Percentiles rank a stretch among this genome's conserved stretches.
These are phyloP conservation scores for Cytospora chrysosperma DNA, from an alignment of 2,329 filamentous ascomycete genomes.

Conservation along the genomic window DNA sequence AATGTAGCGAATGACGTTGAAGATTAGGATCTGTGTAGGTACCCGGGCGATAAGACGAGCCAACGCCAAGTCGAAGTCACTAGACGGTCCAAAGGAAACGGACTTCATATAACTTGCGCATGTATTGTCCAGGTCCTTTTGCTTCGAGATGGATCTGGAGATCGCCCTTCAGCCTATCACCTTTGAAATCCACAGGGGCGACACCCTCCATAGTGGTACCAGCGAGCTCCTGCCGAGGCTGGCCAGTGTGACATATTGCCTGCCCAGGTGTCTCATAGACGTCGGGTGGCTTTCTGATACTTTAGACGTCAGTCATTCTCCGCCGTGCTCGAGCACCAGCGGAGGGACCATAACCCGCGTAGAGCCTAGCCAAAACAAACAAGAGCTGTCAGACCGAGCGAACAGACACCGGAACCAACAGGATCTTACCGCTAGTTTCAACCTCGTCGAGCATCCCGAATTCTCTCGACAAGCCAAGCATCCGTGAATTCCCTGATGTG, in stretches of 20 bases:
- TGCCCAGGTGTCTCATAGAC: background rate
- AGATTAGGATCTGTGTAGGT: background rate
- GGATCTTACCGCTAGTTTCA: background rate
- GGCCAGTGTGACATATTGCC: background rate
- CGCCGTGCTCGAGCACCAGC: no score
- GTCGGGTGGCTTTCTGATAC: no score
- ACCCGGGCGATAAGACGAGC: background rate
- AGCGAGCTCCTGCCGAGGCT: background rate
- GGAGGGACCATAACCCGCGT: no score
- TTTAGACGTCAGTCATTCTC: no score
- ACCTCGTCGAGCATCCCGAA: background rate
- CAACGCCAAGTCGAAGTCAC: background rate
- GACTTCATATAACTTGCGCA: background rate
- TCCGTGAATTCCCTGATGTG: background rate
- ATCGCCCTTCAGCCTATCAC: background rate
- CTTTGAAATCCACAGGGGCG: background rate
- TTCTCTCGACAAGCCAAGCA: background rate
- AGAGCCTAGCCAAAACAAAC: no score
- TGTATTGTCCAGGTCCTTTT: background rate
- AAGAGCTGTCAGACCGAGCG: no score
- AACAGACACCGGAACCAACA: no score
- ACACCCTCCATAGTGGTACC: background rate
- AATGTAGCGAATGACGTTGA: constrained; percentile 9
- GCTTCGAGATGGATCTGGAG: background rate
- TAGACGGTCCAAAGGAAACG: background rate